phyloP scores from a whole-genome alignment of 306 rosid species.

The Cucumis melo region DNA sequence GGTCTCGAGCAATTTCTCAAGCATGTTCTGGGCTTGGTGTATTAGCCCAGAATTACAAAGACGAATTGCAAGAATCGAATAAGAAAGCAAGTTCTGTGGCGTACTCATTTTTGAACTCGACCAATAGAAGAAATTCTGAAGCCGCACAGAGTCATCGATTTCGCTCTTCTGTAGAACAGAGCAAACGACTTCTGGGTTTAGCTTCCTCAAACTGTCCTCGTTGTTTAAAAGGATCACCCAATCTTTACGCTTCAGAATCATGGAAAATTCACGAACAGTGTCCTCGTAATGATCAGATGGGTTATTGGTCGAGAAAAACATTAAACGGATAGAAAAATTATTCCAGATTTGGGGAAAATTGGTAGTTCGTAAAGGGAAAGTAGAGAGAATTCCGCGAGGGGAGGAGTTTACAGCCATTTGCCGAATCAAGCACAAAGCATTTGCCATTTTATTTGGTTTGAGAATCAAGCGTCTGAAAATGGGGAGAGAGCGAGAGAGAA shows the following conservation, averaged over 20 bases:
- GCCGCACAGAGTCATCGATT: constrained; percentile 20
- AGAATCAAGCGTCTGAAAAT: not conserved
- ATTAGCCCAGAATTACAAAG: constrained; percentile 26
- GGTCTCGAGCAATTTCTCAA: constrained; percentile 23
- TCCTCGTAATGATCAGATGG: constrained; percentile 5
- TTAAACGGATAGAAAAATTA: not conserved
- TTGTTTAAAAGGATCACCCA: constrained; percentile 23
- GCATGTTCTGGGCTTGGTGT: constrained; percentile 14
- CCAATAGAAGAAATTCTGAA: constrained; percentile 37
- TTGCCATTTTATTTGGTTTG: not conserved
- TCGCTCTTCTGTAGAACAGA: constrained; percentile 20
- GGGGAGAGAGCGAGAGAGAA: not conserved
- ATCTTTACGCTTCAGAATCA: constrained; percentile 17
- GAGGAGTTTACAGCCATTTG: not conserved
- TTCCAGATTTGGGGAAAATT: not conserved
- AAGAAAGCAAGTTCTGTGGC: constrained; percentile 19
- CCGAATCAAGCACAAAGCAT: constrained; percentile 1
- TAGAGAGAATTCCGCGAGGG: not conserved
- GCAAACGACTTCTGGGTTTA: constrained; percentile 29
- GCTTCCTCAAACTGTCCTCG: constrained; percentile 11
- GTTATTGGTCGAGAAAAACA: constrained; percentile 7
- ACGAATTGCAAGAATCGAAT: constrained; percentile 30
- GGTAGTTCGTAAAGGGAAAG: not conserved
- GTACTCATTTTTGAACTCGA: constrained; percentile 24
- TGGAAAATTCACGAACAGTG: constrained; percentile 23